Conservation (phyloP, 164 flowering plant genomes). For the Kalanchoe fedtschenkoi region DNA sequence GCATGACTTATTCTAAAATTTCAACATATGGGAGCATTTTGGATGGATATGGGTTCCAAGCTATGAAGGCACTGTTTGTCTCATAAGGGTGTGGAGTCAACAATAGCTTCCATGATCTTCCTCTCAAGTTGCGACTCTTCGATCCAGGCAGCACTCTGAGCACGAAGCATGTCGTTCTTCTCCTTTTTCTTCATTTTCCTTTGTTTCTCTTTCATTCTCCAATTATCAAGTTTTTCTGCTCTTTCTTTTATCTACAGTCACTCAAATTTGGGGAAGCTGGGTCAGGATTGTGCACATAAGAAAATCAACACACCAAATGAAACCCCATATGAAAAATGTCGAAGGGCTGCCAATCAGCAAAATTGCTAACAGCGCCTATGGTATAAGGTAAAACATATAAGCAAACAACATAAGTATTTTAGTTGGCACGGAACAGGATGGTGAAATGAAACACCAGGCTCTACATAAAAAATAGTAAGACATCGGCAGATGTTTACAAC, state of each 20-base stretch:
- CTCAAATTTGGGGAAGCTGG: constrained; percentile 9
- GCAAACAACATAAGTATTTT: too few relatives aligned
- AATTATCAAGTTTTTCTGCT: constrained; percentile 4
- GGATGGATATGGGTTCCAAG: too few relatives aligned
- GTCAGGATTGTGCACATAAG: background rate
- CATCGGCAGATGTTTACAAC: background rate
- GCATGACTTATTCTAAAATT: background rate
- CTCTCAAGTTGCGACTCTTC: constrained; percentile 24
- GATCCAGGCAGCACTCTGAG: constrained; percentile 28
- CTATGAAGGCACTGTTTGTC: background rate
- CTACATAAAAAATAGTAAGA: background rate
- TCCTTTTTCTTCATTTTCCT: constrained; percentile 42
- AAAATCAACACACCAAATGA: background rate
- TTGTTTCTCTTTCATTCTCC: constrained; percentile 24
- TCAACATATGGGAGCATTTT: background rate
- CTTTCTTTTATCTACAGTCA: constrained; percentile 1
- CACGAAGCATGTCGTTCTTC: constrained; percentile 38
- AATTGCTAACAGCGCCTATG: background rate
- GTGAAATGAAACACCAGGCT: background rate
- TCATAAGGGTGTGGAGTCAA: background rate
- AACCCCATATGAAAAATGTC: background rate
- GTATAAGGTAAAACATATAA: background rate
- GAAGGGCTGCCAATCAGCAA: background rate
- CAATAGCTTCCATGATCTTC: constrained; percentile 2
- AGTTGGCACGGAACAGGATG: constrained; percentile 56